These are phyloP conservation scores for Clonostachys byssicola DNA, from an alignment of 2,329 filamentous ascomycete genomes.

Conservation along the genomic window DNA sequence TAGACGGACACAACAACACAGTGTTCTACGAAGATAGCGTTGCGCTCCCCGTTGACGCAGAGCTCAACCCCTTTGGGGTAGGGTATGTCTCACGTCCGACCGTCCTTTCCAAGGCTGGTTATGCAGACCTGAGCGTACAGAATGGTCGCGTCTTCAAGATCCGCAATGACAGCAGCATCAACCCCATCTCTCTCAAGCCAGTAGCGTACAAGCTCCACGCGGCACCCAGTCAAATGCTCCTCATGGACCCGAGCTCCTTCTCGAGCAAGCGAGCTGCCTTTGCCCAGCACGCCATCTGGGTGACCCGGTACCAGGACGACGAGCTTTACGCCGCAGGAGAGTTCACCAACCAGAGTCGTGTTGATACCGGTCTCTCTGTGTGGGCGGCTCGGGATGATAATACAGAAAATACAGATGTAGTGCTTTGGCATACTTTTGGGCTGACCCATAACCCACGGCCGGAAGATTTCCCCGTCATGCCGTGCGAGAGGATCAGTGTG, in stretches of 20 bases:
- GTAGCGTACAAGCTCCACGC: conserved; percentile 45
- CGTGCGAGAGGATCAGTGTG: conserved; percentile 49
- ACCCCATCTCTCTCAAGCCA: conserved; percentile 39
- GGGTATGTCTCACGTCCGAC: conserved; percentile 36
- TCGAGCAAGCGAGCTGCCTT: conserved; percentile 35
- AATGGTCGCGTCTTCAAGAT: conserved; percentile 44
- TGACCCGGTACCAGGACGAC: conserved; percentile 42
- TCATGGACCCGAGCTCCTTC: conserved; percentile 38
- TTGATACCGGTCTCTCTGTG: conserved; percentile 24
- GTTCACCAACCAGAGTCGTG: conserved; percentile 44
- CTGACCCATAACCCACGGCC: conserved; percentile 61
- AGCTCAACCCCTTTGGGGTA: conserved; percentile 46
- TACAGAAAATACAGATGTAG: conserved; percentile 38
- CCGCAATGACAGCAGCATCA: conserved; percentile 38
- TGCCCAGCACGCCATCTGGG: conserved; percentile 41
- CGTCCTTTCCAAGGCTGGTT: conserved; percentile 32
- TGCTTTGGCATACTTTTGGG: conserved; percentile 54
- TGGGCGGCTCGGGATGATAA: conserved; percentile 11
- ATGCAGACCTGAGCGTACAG: conserved; percentile 42
- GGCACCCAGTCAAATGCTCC: conserved; percentile 37
- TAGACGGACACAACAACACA: conserved; percentile 42
- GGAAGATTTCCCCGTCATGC: conserved; percentile 69
- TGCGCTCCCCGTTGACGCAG: conserved; percentile 25
- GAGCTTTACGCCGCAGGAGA: conserved; percentile 47
- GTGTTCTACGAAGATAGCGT: conserved; percentile 35